These are phyloP conservation scores for Debaryomyces singareniensis DNA, from an alignment of 1,139 yeast species.

Conservation along the genomic window DNA sequence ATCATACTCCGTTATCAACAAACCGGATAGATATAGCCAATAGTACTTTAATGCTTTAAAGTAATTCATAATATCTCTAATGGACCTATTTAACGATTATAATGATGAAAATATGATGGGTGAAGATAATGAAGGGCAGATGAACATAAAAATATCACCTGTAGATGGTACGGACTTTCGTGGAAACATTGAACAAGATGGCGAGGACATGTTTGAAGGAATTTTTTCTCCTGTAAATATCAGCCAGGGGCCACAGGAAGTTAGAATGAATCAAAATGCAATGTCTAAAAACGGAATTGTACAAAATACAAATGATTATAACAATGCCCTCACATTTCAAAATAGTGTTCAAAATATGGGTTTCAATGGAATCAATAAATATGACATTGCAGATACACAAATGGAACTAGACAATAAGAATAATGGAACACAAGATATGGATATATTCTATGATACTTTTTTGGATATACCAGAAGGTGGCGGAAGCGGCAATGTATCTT, in stretches of 20 bases:
- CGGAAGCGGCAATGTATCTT: slow-evolving; percentile 1
- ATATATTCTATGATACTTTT: slow-evolving; percentile 16
- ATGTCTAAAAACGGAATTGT: no score
- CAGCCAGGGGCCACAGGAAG: not conserved
- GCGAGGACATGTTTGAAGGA: slow-evolving; percentile 1
- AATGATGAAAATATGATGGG: not conserved
- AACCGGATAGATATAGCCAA: not conserved
- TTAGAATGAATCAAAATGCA: no score
- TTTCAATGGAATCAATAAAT: no score
- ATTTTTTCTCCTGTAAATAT: not conserved
- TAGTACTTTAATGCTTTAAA: not conserved
- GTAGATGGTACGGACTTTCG: not conserved
- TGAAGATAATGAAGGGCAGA: not conserved
- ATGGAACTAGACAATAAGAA: no score
- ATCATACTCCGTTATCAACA: not conserved
- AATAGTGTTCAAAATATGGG: no score
- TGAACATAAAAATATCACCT: not conserved
- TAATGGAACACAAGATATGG: no score
- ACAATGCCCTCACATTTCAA: no score
- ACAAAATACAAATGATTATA: no score
- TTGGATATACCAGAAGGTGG: slow-evolving; percentile 2
- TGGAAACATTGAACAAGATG: not conserved
- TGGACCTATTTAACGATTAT: not conserved
- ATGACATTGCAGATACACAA: no score
- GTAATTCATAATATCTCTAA: not conserved